phyloP scores from a whole-genome alignment of 1,284 basidiomycete species.

The Trametes versicolor region DNA sequence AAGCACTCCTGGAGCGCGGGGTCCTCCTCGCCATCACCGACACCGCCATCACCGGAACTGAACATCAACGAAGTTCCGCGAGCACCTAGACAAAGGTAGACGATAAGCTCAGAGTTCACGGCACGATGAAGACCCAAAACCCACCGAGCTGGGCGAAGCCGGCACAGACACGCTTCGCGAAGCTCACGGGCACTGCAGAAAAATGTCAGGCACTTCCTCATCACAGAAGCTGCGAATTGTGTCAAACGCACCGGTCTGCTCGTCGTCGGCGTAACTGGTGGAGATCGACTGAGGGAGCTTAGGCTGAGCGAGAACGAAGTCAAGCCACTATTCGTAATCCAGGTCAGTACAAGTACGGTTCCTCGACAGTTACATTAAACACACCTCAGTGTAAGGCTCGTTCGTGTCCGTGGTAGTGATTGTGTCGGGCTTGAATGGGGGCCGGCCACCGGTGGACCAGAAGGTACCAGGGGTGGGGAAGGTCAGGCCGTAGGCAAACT shows the following conservation, averaged over 20 bases:
- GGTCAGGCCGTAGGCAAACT: slow-evolving; percentile 71
- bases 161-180: slow-evolving; percentile 68
- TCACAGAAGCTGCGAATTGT: not conserved
- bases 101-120: slow-evolving; percentile 1
- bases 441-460: slow-evolving; percentile 68
- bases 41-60: slow-evolving; percentile 75
- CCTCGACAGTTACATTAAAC: slow-evolving; percentile 21
- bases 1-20: slow-evolving; percentile 62
- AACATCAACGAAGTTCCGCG: slow-evolving; percentile 72
- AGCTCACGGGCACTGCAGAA: slow-evolving; percentile 63
- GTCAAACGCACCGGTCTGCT: slow-evolving; percentile 62
- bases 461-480: slow-evolving; percentile 60
- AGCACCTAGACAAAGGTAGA: slow-evolving; percentile 54
- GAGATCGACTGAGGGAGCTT: slow-evolving; percentile 66
- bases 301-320: slow-evolving; percentile 50
- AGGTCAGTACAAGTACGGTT: slow-evolving; percentile 14
- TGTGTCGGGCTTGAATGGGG: slow-evolving; percentile 66
- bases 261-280: slow-evolving; percentile 75
- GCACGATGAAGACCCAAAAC: slow-evolving; percentile 13
- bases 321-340: slow-evolving; percentile 60
- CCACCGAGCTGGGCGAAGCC: slow-evolving; percentile 71
- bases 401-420: slow-evolving; percentile 56
- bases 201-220: not conserved
- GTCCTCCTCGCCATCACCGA: slow-evolving; percentile 65
- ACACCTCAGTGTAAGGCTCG: slow-evolving; percentile 69